phyloP scores from a whole-genome alignment of 78 protist species.

The Goniomonas avonlea region DNA sequence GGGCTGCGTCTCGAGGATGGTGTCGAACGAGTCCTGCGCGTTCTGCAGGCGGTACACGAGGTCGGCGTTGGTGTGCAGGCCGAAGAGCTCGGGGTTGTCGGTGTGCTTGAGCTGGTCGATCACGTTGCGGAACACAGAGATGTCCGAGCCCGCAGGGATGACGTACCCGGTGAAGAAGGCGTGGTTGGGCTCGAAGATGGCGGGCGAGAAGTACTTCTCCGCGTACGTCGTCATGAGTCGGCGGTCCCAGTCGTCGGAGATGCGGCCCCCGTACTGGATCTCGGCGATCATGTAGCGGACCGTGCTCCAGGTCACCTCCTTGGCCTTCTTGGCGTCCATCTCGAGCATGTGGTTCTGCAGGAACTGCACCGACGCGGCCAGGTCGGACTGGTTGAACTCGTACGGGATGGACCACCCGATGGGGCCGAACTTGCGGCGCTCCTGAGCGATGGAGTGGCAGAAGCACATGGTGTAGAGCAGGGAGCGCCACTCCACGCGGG shows the following conservation, averaged over 20 bases:
- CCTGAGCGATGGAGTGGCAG: conserved; percentile 74
- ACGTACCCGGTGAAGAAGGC: conserved; percentile 39
- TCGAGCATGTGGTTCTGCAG: conserved; percentile 65
- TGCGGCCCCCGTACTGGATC: conserved; percentile 85
- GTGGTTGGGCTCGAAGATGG: conserved; percentile 31
- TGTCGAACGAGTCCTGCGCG: conserved; percentile 37
- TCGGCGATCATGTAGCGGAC: conserved; percentile 80
- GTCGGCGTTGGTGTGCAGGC: conserved; percentile 81
- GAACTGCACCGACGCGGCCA: conserved; percentile 57
- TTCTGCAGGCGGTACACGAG: conserved; percentile 48
- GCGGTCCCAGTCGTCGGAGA: conserved; percentile 77
- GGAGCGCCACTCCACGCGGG: conserved; percentile 56
- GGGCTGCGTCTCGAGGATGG: conserved; percentile 73
- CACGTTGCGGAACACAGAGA: conserved; percentile 28
- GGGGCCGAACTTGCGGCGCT: conserved; percentile 82
- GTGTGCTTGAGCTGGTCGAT: conserved; percentile 44
- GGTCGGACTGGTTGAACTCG: conserved; percentile 84
- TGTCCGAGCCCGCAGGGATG: conserved; percentile 29
- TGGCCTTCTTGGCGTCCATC: conserved; percentile 38
- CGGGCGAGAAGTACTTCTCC: conserved; percentile 10
- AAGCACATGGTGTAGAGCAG: conserved; percentile 64
- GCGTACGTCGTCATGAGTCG: conserved; percentile 54
- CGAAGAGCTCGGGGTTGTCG: conserved; percentile 78
- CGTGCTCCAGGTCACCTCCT: conserved; percentile 60
- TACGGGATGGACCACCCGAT: conserved; percentile 81